These are phyloP conservation scores for Leccinum imitatum DNA, from an alignment of 768 basidiomycete genomes.

Conservation along the genomic window DNA sequence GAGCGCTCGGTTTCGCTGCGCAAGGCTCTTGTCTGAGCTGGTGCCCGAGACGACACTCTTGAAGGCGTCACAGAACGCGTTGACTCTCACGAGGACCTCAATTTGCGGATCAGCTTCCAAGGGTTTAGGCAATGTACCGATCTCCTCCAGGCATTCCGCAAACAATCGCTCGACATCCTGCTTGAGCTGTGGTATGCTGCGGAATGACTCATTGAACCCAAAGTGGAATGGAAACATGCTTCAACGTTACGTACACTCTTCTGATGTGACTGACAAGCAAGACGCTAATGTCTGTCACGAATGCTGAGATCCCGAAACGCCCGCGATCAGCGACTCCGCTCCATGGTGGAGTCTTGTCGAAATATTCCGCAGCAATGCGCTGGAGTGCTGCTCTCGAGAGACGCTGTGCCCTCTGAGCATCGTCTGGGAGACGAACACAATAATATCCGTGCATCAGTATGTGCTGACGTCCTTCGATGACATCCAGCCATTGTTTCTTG, in stretches of 20 bases:
- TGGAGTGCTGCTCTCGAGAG: slow-evolving; percentile 40
- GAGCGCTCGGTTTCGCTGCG: too few species aligned
- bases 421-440: slow-evolving; percentile 64
- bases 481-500: slow-evolving; percentile 46
- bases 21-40: too few species aligned
- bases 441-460: slow-evolving; percentile 58
- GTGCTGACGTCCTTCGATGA: slow-evolving; percentile 49
- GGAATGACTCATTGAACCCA: slow-evolving; percentile 3
- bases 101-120: slow-evolving; percentile 41
- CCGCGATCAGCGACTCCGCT: too few species aligned
- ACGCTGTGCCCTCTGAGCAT: slow-evolving; percentile 44
- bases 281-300: neutral
- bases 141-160: slow-evolving; percentile 28
- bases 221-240: neutral
- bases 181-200: slow-evolving; percentile 49
- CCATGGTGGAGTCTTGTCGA: too few species aligned
- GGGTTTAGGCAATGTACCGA: slow-evolving; percentile 41
- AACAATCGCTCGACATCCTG: slow-evolving; percentile 43
- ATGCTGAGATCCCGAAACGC: too few species aligned
- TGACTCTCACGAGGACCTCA: slow-evolving; percentile 46
- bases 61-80: slow-evolving; percentile 44
- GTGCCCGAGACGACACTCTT: slow-evolving; percentile 6
- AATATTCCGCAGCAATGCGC: too few species aligned
- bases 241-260: slow-evolving; percentile 41
- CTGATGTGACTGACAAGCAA: slow-evolving; percentile 55